A percentile compares a stretch with the other conserved stretches of the same genome.
Conservation (phyloP, 2,329 filamentous ascomycete species). For the Cryoendolithus antarcticus region DNA sequence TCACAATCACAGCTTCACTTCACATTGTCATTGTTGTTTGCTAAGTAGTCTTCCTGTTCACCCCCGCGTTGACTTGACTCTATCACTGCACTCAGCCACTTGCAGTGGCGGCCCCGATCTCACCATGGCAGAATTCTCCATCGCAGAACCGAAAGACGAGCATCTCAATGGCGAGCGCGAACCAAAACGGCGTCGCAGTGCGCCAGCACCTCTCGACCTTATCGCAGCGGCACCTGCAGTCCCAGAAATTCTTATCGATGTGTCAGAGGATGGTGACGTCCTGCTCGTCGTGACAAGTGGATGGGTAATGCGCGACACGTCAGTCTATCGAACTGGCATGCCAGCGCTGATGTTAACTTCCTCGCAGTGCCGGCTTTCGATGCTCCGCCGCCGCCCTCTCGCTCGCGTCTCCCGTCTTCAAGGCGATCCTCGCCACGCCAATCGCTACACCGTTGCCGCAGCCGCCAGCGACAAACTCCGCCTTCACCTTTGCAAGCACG, state of each 20-base stretch:
- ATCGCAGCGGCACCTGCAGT: neutral
- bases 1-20: no score
- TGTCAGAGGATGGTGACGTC: conserved; percentile 7
- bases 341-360: no score
- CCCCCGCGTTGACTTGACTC: no score
- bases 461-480: conserved; percentile 1
- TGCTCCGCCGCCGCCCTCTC: conserved; percentile 9
- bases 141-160: no score
- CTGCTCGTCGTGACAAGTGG: conserved; percentile 3
- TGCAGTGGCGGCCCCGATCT: no score
- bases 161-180: neutral
- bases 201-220: neutral
- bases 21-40: no score
- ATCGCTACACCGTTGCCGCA: neutral
- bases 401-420: conserved; percentile 8
- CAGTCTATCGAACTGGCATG: no score
- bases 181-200: conserved; percentile 3
- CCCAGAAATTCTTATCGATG: conserved; percentile 4
- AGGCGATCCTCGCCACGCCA: conserved; percentile 5
- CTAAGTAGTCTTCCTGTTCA: no score
- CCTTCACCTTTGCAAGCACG: neutral
- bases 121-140: no score
- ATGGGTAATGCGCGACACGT: no score
- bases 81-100: no score
- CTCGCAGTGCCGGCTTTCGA: conserved; percentile 10